Conservation (phyloP, 305 asterid genomes). For the Salvia sclarea region DNA sequence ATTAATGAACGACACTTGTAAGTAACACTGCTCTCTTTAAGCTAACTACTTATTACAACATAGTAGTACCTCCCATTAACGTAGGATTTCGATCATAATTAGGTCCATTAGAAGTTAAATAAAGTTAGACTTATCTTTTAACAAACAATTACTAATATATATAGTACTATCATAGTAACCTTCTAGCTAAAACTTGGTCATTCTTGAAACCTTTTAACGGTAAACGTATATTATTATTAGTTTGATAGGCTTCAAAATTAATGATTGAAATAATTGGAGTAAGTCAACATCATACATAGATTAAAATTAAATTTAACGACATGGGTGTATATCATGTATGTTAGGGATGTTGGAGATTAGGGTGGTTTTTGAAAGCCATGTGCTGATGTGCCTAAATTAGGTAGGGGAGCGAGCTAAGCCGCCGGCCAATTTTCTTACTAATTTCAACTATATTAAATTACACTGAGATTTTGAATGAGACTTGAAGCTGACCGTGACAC, state of each 20-base stretch:
- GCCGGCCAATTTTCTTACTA: slow-evolving; percentile 31
- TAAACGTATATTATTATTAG: no score
- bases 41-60: slow-evolving; percentile 2
- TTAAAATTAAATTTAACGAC: not conserved
- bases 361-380: not conserved
- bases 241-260: not conserved
- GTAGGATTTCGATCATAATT: not conserved
- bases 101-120: not conserved
- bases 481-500: not conserved
- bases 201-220: not conserved
- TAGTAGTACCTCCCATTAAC: slow-evolving; percentile 4
- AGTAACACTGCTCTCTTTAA: slow-evolving; percentile 1
- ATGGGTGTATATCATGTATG: not conserved
- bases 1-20: not conserved
- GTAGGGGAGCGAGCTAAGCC: slow-evolving; percentile 20
- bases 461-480: slow-evolving; percentile 8
- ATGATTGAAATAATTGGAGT: not conserved
- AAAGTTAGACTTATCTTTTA: no score
- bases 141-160: not conserved
- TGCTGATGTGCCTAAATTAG: slow-evolving; percentile 22
- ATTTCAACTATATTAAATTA: slow-evolving; percentile 18
- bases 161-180: not conserved
- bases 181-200: not conserved
- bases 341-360: not conserved
- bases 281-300: not conserved